Evolutionary conservation across 257 asterid genomes (phyloP).

Genomic region (Solanum corneliomulleri): DNA sequence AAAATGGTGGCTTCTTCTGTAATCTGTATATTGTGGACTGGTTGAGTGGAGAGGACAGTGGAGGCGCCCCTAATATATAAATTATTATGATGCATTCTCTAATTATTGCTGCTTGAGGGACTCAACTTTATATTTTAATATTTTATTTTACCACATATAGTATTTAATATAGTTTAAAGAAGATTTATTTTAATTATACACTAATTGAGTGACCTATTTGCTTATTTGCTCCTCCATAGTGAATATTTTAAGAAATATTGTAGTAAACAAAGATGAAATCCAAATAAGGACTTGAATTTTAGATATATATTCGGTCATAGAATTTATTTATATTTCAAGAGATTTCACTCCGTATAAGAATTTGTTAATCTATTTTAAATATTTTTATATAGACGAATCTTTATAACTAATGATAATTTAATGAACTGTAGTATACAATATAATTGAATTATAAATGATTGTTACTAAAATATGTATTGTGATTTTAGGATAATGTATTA

Average conservation of each 20-base stretch:
- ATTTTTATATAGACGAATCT: neutral
- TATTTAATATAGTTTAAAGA: too few species aligned
- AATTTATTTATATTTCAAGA: too few species aligned
- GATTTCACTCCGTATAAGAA: neutral
- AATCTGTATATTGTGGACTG: neutral
- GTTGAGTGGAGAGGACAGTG: neutral
- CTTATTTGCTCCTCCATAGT: neutral
- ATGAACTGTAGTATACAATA: too few species aligned
- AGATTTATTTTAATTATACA: too few species aligned
- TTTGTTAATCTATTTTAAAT: too few species aligned
- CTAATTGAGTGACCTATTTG: neutral
- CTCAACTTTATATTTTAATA: neutral
- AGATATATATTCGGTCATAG: too few species aligned
- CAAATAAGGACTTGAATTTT: neutral
- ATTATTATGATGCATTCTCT: neutral
- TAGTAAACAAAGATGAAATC: neutral
- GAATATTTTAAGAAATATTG: neutral
- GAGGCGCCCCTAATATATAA: neutral
- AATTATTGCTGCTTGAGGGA: neutral
- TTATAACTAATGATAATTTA: neutral
- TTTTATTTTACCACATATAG: neutral
- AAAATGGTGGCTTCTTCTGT: neutral
- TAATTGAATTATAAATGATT: neutral
- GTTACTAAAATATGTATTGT: neutral
- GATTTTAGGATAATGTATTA: too few species aligned